Conservation (phyloP, 1,139 yeast species). For the Chernovozyma sophiae-reginae region DNA sequence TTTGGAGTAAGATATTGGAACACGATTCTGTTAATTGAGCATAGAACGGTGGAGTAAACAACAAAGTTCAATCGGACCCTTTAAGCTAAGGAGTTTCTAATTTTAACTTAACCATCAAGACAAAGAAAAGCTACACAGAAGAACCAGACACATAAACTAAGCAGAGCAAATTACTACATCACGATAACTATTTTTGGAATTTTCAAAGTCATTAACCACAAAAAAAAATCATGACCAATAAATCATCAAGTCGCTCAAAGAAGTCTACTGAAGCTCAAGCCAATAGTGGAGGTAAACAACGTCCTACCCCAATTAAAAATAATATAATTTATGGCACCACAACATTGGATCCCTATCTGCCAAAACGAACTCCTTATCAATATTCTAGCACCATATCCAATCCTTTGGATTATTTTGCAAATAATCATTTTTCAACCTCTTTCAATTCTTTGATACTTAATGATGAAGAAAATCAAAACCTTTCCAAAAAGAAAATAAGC, state of each 20-base stretch:
- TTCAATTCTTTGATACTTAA: conserved; percentile 44
- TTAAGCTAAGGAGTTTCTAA: no score
- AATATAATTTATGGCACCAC: neutral
- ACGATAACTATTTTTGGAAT: no score
- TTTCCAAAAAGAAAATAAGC: conserved; percentile 22
- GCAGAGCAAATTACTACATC: no score
- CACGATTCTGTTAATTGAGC: no score
- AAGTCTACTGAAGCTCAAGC: neutral
- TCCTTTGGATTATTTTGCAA: conserved; percentile 35
- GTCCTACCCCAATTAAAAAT: neutral
- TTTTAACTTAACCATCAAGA: no score
- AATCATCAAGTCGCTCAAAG: conserved; percentile 2
- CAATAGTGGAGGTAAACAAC: neutral
- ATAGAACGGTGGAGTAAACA: no score
- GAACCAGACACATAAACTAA: no score
- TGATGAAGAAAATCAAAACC: conserved; percentile 23
- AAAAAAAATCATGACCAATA: conserved; percentile 2
- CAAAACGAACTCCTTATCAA: conserved; percentile 2
- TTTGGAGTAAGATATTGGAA: no score
- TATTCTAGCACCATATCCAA: conserved; percentile 6
- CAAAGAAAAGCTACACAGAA: no score
- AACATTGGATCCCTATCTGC: conserved; percentile 6
- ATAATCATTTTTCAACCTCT: conserved; percentile 40
- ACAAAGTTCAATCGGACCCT: no score
- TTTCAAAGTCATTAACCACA: no score